phyloP scores from a whole-genome alignment of 768 basidiomycete genomes.

The Pilatotrama ljubarskyi region DNA sequence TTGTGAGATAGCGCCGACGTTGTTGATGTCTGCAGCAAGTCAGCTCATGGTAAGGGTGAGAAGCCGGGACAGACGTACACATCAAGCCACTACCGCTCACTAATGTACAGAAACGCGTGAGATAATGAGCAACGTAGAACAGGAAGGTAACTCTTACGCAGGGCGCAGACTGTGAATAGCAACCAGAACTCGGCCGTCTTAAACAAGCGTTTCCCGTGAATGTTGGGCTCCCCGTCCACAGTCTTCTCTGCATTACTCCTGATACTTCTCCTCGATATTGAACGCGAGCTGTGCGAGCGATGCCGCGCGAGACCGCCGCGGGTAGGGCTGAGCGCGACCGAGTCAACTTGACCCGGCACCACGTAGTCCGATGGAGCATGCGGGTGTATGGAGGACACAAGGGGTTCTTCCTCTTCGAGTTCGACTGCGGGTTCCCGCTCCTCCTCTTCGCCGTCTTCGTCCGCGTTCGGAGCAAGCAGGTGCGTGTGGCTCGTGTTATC shows the following conservation, averaged over 20 bases:
- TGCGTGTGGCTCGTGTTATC: slow-evolving; percentile 31
- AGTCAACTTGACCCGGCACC: slow-evolving; percentile 22
- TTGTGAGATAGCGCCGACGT: slow-evolving; percentile 79
- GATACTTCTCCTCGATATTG: slow-evolving; percentile 11
- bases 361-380: slow-evolving; percentile 26
- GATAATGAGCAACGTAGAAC: neutral
- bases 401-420: slow-evolving; percentile 26
- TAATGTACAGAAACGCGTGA: slow-evolving; percentile 25
- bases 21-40: slow-evolving; percentile 66
- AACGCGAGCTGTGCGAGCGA: slow-evolving; percentile 23
- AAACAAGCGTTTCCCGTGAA: slow-evolving; percentile 55
- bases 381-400: slow-evolving; percentile 11
- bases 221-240: slow-evolving; percentile 43
- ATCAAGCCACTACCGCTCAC: slow-evolving; percentile 77
- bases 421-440: slow-evolving; percentile 18
- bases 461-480: slow-evolving; percentile 22
- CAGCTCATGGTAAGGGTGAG: neutral
- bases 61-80: slow-evolving; percentile 46
- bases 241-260: slow-evolving; percentile 13
- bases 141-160: slow-evolving; percentile 46
- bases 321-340: slow-evolving; percentile 30
- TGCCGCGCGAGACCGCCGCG: slow-evolving; percentile 17
- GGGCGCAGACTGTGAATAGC: slow-evolving; percentile 52
- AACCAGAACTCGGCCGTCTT: slow-evolving; percentile 63
- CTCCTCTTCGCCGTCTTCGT: slow-evolving; percentile 25